phyloP scores from a whole-genome alignment of 352 stramenopile species.

The Sclerospora graminicola region DNA sequence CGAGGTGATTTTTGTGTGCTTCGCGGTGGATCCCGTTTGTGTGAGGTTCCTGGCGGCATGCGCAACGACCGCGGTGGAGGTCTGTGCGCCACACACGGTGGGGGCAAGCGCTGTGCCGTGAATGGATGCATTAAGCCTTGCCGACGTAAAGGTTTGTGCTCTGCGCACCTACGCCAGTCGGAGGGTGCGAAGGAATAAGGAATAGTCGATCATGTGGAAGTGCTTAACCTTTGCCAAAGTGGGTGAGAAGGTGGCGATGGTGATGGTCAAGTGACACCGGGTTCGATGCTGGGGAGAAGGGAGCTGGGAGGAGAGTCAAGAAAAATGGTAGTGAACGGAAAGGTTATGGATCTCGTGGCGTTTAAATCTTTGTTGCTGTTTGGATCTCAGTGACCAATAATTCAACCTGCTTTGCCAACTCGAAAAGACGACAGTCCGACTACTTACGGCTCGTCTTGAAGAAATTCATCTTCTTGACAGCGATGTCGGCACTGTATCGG shows the following conservation, averaged over 20 bases:
- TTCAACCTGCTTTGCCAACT: neutral
- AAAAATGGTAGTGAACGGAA: neutral
- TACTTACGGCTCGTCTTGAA: no score
- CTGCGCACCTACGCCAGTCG: constrained; percentile 43
- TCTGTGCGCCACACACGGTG: constrained; percentile 57
- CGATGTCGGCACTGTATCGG: no score
- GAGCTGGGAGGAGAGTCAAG: no score
- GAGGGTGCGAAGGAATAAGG: constrained; percentile 14
- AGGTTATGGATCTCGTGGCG: no score
- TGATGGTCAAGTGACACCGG: neutral
- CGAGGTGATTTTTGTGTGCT: constrained; percentile 79
- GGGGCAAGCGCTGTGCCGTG: constrained; percentile 70
- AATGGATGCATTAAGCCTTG: constrained; percentile 65
- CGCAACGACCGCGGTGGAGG: constrained; percentile 80
- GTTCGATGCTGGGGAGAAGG: neutral
- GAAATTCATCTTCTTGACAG: no score
- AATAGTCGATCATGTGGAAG: constrained; percentile 19
- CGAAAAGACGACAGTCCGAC: no score
- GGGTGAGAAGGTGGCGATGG: constrained; percentile 6
- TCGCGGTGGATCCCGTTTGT: constrained; percentile 77
- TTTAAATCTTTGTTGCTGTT: no score
- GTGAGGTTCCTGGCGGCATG: constrained; percentile 70
- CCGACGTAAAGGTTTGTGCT: constrained; percentile 76
- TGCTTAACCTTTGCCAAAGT: constrained; percentile 6
- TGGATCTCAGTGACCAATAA: neutral